Conservation (phyloP, 495 filamentous ascomycete genomes). For the Talaromyces borbonicus region DNA sequence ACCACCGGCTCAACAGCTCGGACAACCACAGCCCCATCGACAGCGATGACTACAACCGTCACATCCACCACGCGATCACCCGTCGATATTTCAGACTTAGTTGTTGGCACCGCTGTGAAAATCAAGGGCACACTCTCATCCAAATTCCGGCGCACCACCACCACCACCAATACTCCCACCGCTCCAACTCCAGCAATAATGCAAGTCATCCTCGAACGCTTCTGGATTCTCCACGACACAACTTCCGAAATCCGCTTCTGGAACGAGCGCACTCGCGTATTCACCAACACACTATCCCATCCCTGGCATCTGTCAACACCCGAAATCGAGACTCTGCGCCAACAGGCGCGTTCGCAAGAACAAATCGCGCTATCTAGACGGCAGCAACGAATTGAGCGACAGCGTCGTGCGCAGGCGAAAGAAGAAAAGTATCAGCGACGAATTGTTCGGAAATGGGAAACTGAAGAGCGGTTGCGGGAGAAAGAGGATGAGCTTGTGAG, state of each 20-base stretch:
- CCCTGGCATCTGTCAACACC: slow-evolving; percentile 56
- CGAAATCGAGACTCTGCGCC: slow-evolving; percentile 44
- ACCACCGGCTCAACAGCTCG: slow-evolving; percentile 8
- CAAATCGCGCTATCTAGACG: slow-evolving; percentile 29
- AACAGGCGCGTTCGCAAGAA: slow-evolving; percentile 37
- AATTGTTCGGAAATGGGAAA: slow-evolving; percentile 29
- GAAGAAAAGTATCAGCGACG: slow-evolving; percentile 26
- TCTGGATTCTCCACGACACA: slow-evolving; percentile 49
- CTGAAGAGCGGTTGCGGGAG: slow-evolving; percentile 29
- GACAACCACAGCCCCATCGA: not conserved
- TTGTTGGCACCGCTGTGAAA: slow-evolving; percentile 61
- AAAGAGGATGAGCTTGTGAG: slow-evolving; percentile 23
- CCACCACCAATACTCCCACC: not conserved
- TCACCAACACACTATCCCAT: slow-evolving; percentile 48
- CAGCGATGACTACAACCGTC: not conserved
- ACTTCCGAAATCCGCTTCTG: slow-evolving; percentile 71
- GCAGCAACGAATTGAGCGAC: slow-evolving; percentile 27
- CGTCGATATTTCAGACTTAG: slow-evolving; percentile 39
- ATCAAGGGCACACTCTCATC: slow-evolving; percentile 60
- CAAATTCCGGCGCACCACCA: not conserved
- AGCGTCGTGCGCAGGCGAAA: slow-evolving; percentile 23
- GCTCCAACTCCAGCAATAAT: slow-evolving; percentile 51
- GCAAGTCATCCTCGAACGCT: slow-evolving; percentile 63
- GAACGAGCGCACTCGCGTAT: slow-evolving; percentile 54
- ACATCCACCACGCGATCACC: slow-evolving; percentile 18